phyloP scores from a whole-genome alignment of 2,329 filamentous ascomycete species.

The Penicillium occitanis region DNA sequence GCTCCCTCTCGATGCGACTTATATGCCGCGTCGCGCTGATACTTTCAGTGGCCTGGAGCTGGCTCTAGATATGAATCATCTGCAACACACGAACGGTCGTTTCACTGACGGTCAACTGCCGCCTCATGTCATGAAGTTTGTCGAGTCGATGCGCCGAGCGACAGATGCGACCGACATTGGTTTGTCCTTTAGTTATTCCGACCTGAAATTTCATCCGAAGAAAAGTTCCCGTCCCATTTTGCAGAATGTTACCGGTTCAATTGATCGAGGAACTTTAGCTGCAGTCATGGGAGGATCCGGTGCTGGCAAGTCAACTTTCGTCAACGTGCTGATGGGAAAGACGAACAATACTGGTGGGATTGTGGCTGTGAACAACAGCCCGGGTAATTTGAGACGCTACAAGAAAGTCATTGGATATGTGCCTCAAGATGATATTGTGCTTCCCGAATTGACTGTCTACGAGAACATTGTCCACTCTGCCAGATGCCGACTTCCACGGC shows the following conservation, averaged over 20 bases:
- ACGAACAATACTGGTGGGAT: conserved; percentile 16
- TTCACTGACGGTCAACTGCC: conserved; percentile 6
- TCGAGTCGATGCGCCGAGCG: conserved; percentile 17
- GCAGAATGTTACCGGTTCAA: conserved; percentile 14
- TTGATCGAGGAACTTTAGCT: conserved; percentile 14
- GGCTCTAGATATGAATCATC: neutral
- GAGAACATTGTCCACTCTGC: conserved; percentile 64
- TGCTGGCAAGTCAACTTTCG: conserved; percentile 15
- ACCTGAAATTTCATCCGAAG: conserved; percentile 15
- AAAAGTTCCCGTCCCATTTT: conserved; percentile 3
- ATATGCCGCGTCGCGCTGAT: conserved; percentile 11
- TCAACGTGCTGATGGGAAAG: conserved; percentile 19
- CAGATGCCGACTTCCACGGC: conserved; percentile 53
- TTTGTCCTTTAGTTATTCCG: conserved; percentile 12
- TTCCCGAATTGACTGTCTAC: conserved; percentile 60
- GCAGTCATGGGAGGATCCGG: conserved; percentile 18
- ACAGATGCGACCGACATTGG: conserved; percentile 13
- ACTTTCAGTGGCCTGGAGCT: conserved; percentile 14
- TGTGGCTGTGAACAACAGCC: conserved; percentile 16
- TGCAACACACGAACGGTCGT: neutral
- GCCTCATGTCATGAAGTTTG: conserved; percentile 8
- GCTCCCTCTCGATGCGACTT: neutral
- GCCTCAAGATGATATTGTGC: conserved; percentile 61
- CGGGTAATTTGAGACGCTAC: conserved; percentile 4
- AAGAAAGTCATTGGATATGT: conserved; percentile 56